A percentile compares a stretch with the other conserved stretches of the same genome.
Evolutionary conservation across 2,329 filamentous ascomycete species (phyloP).

Genomic region (Fusarium palustre): DNA sequence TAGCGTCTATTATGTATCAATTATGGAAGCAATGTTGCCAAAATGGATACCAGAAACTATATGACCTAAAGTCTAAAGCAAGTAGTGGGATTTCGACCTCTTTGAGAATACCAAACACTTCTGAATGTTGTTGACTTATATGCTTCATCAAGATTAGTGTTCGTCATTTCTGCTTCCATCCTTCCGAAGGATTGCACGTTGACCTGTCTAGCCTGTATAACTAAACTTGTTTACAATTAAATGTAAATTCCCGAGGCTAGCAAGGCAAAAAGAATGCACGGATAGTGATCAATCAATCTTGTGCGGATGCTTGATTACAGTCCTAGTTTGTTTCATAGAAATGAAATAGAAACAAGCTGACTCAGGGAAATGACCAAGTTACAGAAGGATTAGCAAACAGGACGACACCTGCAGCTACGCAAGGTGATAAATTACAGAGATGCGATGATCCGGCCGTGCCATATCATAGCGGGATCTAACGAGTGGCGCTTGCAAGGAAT

Average conservation of each 20-base stretch:
- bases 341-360: conserved; percentile 37
- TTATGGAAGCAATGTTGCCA: not conserved
- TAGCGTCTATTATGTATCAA: not conserved
- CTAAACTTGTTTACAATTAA: not conserved
- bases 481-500: conserved; percentile 4
- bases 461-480: conserved; percentile 11
- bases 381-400: conserved; percentile 12
- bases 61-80: not conserved
- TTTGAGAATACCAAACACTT: not conserved
- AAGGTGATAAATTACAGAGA: conserved; percentile 9
- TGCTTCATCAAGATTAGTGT: not conserved
- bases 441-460: conserved; percentile 22
- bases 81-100: not conserved
- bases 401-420: conserved; percentile 12
- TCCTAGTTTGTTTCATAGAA: conserved; percentile 28
- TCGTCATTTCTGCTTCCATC: not conserved
- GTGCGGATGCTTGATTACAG: not conserved
- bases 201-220: not conserved
- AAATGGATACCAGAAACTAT: not conserved
- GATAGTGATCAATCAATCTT: not conserved
- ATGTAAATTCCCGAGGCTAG: not conserved
- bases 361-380: conserved; percentile 1
- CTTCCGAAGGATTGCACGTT: not conserved
- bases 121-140: not conserved
- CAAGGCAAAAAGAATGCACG: not conserved